Base-by-base conservation (phyloP, 345 rosid species). In the Isatis tinctoria region DNA sequence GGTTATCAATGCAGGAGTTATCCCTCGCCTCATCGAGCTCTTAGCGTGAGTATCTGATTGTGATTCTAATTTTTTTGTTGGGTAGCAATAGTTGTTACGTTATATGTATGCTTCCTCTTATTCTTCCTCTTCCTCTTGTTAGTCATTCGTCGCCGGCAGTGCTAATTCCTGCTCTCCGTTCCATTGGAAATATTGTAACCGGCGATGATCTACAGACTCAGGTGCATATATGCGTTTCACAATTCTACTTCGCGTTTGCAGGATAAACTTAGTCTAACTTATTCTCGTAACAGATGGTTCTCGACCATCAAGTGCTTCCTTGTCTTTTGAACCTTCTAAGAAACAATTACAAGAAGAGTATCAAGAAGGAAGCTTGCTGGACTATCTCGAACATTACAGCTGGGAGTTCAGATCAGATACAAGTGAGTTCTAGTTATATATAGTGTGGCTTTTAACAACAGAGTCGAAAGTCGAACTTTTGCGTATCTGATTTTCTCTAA, bases 291-390 rank as follows among this genome's bases (percentile, higher is more conserved):
- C 74, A 91, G 97, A 82, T 80, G 72, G 83, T 91, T 48, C 80
- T 91, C 77, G 85, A 78, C 74, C 79, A 83, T 79, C 86, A 79
- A 78, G 89, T 88, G 39, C 82, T 91, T 73, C 93, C 97, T 10
- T 74, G 84, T 77, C 88, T 91, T 41, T 60, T 83, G 70, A 80
- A 85, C 76, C 79, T 91, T 41, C 61, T 91, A 77, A 81, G 79
- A 3, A 84, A 80, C 44, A 81, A 78, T 58, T 82, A 84, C 75
- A 89, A 91, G 81, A 89, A 88, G 84, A 91, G 93, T 78, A 87
- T 91, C 72, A 89, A 85, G 85, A 91, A 91, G 84, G 93, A 89
- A 87, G 91, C 97, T 17, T 91, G 97, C 64, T 91, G 97, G 97
- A 89, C 96, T 41, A 85, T 91, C 69, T 91, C 97, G 11, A 91